Evolutionary conservation across 1,284 basidiomycete genomes (phyloP), one percentile per base, ranked within the genome.

Genomic region (Rhodotorula sp.): DNA sequence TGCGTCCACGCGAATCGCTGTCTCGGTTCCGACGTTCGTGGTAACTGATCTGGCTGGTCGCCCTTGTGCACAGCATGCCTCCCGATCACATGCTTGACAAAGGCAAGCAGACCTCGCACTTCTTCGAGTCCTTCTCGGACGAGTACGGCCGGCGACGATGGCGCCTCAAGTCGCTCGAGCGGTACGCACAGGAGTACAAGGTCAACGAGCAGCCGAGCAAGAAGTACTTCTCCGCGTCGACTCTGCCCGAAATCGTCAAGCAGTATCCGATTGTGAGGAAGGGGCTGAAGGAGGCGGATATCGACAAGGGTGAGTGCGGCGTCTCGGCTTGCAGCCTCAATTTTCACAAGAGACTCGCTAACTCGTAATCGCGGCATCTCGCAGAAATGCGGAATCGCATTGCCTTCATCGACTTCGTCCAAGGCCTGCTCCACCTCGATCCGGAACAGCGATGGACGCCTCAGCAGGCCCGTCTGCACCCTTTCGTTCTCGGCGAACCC

Each of bases 321-420:
- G 5, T 44, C 18, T 4, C 20, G 34, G 4, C 26, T n/a, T 20
- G 40, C 31, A 26, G 28, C n/a, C n/a, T n/a, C n/a, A n/a, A n/a
- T n/a, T n/a, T n/a, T n/a, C n/a, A n/a, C n/a, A n/a, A n/a, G n/a
- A n/a, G n/a, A n/a, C n/a, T n/a, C n/a, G n/a, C n/a, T n/a, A n/a
- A n/a, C n/a, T n/a, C n/a, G n/a, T n/a, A n/a, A n/a, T n/a, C n/a
- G 28, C 40, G 64, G 10, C 16, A 8, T 22, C 30, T 15, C 31
- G 57, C 78, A 94, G 94, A 98, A 82, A 87, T 95, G 85, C 90
- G 92, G 76, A 94, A 94, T 77, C 87, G 95, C 59, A 86, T 90
- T 67, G 89, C 94, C 24, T 98, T 99, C 81, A 92, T 97, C 81
- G 94, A 99, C 82, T 99, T 99, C 82, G 95, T 95, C 70, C 88